A percentile compares a stretch with the other conserved stretches of the same genome.
Conservation (phyloP, 2,329 filamentous ascomycete genomes). For the Xylariaceae sp. region DNA sequence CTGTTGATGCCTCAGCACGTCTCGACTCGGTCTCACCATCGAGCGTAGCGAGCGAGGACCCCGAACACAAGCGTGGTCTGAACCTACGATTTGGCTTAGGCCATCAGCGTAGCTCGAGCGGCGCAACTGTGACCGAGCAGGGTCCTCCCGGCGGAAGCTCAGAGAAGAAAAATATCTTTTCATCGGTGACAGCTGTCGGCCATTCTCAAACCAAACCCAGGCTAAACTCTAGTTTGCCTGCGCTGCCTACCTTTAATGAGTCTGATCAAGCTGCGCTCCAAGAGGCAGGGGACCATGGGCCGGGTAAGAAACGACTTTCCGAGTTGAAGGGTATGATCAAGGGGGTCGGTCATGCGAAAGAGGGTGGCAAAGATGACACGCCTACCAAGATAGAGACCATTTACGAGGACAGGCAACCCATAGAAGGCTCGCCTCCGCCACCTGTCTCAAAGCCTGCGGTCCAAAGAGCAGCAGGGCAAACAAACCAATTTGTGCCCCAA, state of each 20-base stretch:
- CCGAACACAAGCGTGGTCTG: constrained; percentile 35
- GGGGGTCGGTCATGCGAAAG: constrained; percentile 29
- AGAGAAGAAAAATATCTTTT: constrained; percentile 40
- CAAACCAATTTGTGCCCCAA: constrained; percentile 5
- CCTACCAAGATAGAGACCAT: constrained; percentile 22
- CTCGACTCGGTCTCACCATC: constrained; percentile 42
- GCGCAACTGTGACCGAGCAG: constrained; percentile 20
- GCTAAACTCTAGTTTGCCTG: constrained; percentile 20
- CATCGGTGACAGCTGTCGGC: constrained; percentile 23
- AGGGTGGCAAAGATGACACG: constrained; percentile 30
- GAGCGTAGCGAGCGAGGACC: constrained; percentile 41
- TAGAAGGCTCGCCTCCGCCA: constrained; percentile 22
- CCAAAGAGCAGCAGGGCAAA: constrained; percentile 13
- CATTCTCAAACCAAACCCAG: constrained; percentile 25
- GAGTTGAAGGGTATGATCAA: constrained; percentile 34
- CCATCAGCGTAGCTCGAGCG: constrained; percentile 27
- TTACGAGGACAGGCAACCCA: constrained; percentile 18
- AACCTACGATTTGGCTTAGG: constrained; percentile 40
- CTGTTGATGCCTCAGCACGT: constrained; percentile 21
- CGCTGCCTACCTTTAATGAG: constrained; percentile 19
- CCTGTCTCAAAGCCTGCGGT: constrained; percentile 4
- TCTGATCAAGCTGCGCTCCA: constrained; percentile 19
- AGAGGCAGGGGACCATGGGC: constrained; percentile 15
- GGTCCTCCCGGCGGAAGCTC: constrained; percentile 23
- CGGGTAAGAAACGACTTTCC: constrained; percentile 30